These are phyloP conservation scores for Leptoxyphium fumago DNA, from an alignment of 2,329 filamentous ascomycete species.

Conservation along the genomic window DNA sequence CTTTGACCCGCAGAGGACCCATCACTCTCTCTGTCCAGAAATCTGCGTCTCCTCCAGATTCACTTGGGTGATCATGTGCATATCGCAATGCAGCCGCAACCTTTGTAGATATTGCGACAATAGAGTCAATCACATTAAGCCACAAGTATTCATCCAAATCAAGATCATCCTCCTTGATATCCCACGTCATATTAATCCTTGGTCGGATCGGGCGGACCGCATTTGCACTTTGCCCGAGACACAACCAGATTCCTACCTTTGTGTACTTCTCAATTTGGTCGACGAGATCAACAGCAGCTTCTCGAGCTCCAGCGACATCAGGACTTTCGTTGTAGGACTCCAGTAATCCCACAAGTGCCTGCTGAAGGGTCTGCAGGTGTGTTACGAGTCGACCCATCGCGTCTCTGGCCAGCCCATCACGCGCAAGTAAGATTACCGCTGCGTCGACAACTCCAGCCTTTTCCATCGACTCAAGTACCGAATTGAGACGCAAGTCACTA, in stretches of 20 bases:
- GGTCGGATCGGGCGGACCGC: conserved; percentile 15
- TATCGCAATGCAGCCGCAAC: conserved; percentile 15
- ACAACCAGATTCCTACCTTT: conserved; percentile 89
- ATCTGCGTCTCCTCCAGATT: conserved; percentile 7
- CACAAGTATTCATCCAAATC: conserved; percentile 48
- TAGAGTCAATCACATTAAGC: conserved; percentile 49
- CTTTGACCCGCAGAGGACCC: conserved; percentile 56
- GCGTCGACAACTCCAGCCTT: conserved; percentile 82
- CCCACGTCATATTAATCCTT: conserved; percentile 22
- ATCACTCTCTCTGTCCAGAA: conserved; percentile 49
- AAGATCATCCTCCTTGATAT: conserved; percentile 42
- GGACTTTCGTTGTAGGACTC: conserved; percentile 42
- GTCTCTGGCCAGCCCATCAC: conserved; percentile 67
- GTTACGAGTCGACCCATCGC: conserved; percentile 76
- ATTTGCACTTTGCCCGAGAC: conserved; percentile 66
- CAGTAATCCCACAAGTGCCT: conserved; percentile 60
- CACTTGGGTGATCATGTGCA: conserved; percentile 18
- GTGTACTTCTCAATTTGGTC: conserved; percentile 75
- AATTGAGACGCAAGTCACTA: conserved; percentile 63
- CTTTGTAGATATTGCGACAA: conserved; percentile 40
- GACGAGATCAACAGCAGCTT: conserved; percentile 59
- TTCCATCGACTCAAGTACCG: conserved; percentile 76
- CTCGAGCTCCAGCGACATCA: conserved; percentile 43
- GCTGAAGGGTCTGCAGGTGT: conserved; percentile 67
- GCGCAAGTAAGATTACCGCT: conserved; percentile 76